These are phyloP conservation scores for Fagopyrum esculentum DNA, from an alignment of 148 eudicot species.

Conservation along the genomic window DNA sequence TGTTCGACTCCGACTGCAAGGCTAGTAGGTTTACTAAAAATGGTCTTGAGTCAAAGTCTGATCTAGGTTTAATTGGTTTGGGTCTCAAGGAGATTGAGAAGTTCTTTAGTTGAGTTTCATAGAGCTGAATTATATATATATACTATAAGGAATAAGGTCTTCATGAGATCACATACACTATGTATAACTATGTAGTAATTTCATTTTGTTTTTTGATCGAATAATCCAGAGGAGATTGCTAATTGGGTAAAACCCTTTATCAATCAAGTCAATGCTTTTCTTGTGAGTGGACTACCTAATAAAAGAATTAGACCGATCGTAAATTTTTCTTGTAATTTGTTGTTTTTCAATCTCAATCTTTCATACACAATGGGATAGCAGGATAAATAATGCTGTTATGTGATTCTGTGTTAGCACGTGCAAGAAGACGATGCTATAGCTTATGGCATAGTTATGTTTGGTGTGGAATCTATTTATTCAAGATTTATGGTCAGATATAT, in stretches of 20 bases:
- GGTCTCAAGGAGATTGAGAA: constrained; percentile 5
- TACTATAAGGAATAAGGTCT: constrained; percentile 8
- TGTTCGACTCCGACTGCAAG: constrained; percentile 55
- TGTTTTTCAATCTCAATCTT: too few relatives aligned
- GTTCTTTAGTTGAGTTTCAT: neutral
- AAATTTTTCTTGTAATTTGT: too few relatives aligned
- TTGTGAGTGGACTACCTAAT: too few relatives aligned
- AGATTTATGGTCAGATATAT: too few relatives aligned
- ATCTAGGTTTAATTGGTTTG: neutral
- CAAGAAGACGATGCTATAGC: too few relatives aligned
- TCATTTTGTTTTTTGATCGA: neutral
- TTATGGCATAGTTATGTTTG: too few relatives aligned
- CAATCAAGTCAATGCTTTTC: neutral
- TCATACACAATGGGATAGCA: too few relatives aligned
- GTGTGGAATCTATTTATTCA: too few relatives aligned
- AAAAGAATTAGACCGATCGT: too few relatives aligned
- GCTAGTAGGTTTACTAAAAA: constrained; percentile 30
- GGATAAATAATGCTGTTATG: too few relatives aligned
- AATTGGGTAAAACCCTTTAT: too few relatives aligned
- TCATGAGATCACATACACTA: neutral
- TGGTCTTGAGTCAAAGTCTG: neutral
- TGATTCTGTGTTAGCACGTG: too few relatives aligned
- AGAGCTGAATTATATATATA: neutral
- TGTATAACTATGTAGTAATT: neutral
- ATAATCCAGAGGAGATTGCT: neutral